Conservation (phyloP, 345 rosid species). For the Linum lewisii region DNA sequence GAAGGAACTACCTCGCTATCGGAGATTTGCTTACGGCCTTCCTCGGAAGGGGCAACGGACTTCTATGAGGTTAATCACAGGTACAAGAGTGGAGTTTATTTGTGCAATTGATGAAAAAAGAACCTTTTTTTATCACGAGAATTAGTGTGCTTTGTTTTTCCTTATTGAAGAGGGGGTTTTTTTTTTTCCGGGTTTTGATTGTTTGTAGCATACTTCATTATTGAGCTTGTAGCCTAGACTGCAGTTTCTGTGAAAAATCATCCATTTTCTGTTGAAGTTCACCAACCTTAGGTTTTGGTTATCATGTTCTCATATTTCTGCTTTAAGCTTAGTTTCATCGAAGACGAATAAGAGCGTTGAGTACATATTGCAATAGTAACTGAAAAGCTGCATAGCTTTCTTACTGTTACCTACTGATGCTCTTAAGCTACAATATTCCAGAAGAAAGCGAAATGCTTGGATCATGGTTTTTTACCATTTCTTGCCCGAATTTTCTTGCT, state of each 20-base stretch:
- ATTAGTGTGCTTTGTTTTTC: background rate
- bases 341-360: too few relatives aligned
- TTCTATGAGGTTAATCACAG: conserved; percentile 74
- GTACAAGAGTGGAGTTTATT: conserved; percentile 68
- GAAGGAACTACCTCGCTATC: conserved; percentile 56
- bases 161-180: background rate
- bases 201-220: background rate
- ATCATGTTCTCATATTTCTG: background rate
- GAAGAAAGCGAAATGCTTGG: background rate
- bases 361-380: too few relatives aligned
- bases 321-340: background rate
- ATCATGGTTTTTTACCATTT: background rate
- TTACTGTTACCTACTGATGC: background rate
- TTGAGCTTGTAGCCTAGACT: background rate
- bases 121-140: background rate
- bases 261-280: background rate
- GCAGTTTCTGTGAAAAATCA: background rate
- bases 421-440: background rate
- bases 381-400: background rate
- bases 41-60: conserved; percentile 72
- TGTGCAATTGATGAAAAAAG: conserved; percentile 46
- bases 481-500: too few relatives aligned
- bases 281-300: background rate
- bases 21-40: conserved; percentile 53
- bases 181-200: background rate